These are phyloP conservation scores for Exophiala oligosperma DNA, from an alignment of 2,329 filamentous ascomycete genomes.

Conservation along the genomic window DNA sequence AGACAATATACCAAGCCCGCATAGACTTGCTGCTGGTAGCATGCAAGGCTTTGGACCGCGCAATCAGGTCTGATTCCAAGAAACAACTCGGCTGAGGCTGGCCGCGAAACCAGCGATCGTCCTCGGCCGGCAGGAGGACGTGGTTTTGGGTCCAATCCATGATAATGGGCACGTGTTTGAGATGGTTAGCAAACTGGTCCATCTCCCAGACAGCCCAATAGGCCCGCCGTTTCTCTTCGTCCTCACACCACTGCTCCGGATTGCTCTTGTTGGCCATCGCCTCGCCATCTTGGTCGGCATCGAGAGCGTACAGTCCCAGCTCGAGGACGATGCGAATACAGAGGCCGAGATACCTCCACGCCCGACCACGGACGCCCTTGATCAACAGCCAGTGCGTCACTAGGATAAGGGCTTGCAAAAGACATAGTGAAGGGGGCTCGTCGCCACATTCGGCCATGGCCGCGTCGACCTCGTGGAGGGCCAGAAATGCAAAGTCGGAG, in stretches of 20 bases:
- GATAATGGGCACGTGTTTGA: conserved; percentile 37
- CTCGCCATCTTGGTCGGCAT: conserved; percentile 4
- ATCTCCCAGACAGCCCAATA: conserved; percentile 48
- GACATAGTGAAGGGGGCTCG: conserved; percentile 35
- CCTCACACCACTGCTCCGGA: conserved; percentile 28
- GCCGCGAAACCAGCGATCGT: conserved; percentile 37
- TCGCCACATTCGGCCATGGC: conserved; percentile 36
- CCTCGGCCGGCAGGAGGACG: conserved; percentile 37
- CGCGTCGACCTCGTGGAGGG: conserved; percentile 30
- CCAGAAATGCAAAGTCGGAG: conserved; percentile 29
- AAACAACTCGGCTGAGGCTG: conserved; percentile 30
- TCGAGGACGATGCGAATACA: conserved; percentile 37
- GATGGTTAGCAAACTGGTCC: conserved; percentile 42
- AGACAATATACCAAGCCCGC: conserved; percentile 41
- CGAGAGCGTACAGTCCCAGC: conserved; percentile 33
- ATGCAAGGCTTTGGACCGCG: conserved; percentile 36
- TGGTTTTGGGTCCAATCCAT: conserved; percentile 38
- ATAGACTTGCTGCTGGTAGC: conserved; percentile 35
- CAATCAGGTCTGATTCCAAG: conserved; percentile 34
- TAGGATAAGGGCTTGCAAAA: conserved; percentile 40
- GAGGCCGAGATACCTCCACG: conserved; percentile 37
- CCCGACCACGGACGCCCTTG: conserved; percentile 37
- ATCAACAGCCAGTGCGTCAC: conserved; percentile 38
- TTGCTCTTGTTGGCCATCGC: conserved; percentile 1
- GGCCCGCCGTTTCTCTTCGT: conserved; percentile 40